These are phyloP conservation scores for Sphagnurus paluster DNA, from an alignment of 1,284 basidiomycete species.

Conservation along the genomic window DNA sequence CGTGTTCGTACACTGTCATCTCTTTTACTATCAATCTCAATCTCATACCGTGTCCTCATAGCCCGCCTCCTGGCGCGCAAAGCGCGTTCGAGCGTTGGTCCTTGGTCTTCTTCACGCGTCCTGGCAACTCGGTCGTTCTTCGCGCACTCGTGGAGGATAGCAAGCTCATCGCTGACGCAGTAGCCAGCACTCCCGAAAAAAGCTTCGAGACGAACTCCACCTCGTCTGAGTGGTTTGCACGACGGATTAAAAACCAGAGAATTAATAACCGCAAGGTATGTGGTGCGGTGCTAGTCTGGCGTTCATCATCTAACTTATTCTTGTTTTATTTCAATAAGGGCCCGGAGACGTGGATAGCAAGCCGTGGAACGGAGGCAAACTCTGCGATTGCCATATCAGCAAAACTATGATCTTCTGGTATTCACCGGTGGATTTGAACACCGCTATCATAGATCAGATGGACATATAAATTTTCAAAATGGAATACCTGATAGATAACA, in stretches of 20 bases:
- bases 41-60: constrained; percentile 6
- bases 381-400: too few species aligned
- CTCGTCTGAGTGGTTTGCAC: constrained; percentile 41
- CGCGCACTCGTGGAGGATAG: constrained; percentile 53
- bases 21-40: background rate
- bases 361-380: constrained; percentile 29
- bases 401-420: too few species aligned
- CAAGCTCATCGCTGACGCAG: constrained; percentile 39
- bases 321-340: constrained; percentile 21
- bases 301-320: background rate
- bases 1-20: constrained; percentile 22
- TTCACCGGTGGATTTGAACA: too few species aligned
- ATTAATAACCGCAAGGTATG: constrained; percentile 43
- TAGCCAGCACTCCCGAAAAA: constrained; percentile 33
- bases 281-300: too few species aligned
- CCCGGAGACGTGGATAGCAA: constrained; percentile 34
- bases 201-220: constrained; percentile 37
- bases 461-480: too few species aligned
- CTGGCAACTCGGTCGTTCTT: constrained; percentile 49
- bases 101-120: constrained; percentile 63
- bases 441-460: too few species aligned
- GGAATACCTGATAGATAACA: too few species aligned
- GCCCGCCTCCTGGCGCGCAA: constrained; percentile 41
- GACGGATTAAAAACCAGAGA: constrained; percentile 43
- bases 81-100: constrained; percentile 51